Conservation (phyloP, 192 early-diverging fungal species). For the Phlyctochytrium arcticum region DNA sequence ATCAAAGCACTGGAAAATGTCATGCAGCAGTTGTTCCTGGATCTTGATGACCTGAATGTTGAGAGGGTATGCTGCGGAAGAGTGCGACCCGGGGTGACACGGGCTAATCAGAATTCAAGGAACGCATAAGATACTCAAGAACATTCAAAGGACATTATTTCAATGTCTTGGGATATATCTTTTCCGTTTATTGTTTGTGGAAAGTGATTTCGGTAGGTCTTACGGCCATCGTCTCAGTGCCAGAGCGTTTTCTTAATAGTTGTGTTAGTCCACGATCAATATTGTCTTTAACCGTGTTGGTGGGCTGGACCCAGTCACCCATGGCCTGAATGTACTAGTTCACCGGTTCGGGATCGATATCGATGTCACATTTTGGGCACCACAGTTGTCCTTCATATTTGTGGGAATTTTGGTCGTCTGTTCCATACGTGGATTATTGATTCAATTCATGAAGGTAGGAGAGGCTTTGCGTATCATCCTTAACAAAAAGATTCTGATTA, state of each 20-base stretch:
- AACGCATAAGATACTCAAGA: constrained; percentile 51
- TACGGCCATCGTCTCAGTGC: neutral
- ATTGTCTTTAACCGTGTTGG: constrained; percentile 71
- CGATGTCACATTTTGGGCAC: constrained; percentile 80
- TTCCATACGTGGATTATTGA: constrained; percentile 82
- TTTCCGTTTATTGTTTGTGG: constrained; percentile 87
- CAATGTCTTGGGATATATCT: constrained; percentile 79
- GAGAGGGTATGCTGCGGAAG: constrained; percentile 51
- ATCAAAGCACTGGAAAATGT: constrained; percentile 62
- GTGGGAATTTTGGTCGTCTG: constrained; percentile 86
- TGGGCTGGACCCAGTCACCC: constrained; percentile 78
- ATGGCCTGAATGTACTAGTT: constrained; percentile 67
- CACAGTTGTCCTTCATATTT: constrained; percentile 89
- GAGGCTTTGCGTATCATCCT: neutral
- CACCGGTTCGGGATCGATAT: constrained; percentile 54
- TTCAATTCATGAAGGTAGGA: constrained; percentile 70
- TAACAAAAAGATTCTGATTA: neutral
- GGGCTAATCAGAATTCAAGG: constrained; percentile 24
- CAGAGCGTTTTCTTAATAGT: neutral
- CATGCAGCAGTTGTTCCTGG: constrained; percentile 64
- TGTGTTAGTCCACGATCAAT: constrained; percentile 64
- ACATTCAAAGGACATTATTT: constrained; percentile 76
- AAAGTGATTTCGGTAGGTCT: constrained; percentile 72
- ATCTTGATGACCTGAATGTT: constrained; percentile 77
- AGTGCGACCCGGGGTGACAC: neutral